phyloP scores from a whole-genome alignment of 441 rosid genomes.

The Euphorbia celastroides region DNA sequence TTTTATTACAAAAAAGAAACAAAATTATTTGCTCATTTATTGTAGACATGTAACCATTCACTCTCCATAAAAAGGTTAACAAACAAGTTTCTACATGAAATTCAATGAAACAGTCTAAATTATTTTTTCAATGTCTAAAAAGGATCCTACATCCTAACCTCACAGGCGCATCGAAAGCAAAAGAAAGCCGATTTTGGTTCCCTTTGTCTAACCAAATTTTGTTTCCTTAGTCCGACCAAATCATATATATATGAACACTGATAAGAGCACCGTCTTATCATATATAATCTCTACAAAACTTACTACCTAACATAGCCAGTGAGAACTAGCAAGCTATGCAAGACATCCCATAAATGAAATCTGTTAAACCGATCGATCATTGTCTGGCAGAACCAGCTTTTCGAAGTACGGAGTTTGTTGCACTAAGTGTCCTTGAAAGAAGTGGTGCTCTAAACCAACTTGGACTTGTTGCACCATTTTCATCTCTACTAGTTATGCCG shows the following conservation, averaged over 20 bases:
- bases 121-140: neutral
- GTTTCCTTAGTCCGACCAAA: neutral
- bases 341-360: constrained; percentile 11
- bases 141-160: neutral
- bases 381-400: constrained; percentile 29
- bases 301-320: constrained; percentile 10
- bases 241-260: constrained; percentile 10
- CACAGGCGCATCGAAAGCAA: neutral
- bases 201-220: too few species aligned
- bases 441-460: constrained; percentile 28
- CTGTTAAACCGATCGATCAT: constrained; percentile 2
- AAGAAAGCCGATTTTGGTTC: neutral
- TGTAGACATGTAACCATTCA: too few species aligned
- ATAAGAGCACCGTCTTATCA: constrained; percentile 8
- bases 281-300: constrained; percentile 33
- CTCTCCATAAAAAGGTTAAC: too few species aligned
- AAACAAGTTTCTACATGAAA: too few species aligned
- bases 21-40: too few species aligned
- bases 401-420: constrained; percentile 35
- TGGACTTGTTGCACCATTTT: constrained; percentile 26
- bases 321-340: neutral
- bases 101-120: neutral
- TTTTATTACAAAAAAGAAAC: too few species aligned
- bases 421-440: constrained; percentile 46
- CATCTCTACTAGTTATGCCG: constrained; percentile 27